Base-by-base conservation (phyloP, 768 basidiomycete genomes). In the Boletus fagicola region DNA sequence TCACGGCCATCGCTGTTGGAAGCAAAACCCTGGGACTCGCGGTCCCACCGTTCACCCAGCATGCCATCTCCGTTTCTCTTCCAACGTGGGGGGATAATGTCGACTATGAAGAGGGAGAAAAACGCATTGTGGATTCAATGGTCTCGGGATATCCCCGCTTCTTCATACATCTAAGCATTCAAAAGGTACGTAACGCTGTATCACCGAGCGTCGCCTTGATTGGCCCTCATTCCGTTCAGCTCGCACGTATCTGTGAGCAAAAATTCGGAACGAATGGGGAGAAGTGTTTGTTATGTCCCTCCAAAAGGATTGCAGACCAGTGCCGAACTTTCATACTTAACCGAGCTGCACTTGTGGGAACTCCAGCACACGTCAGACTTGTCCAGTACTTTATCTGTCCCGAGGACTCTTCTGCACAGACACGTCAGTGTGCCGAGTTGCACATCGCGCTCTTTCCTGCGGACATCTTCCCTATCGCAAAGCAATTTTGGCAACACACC, bases 401-500 rank as follows among this genome's bases (percentile, higher is more conserved):
- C 0, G 81, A 86, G 57, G 79, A 81, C 43, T 74, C 76, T 48
- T 69, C 63, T 9, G 12, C 55, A 1, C 59, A 53, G 36, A 51
- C 67, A 62, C 64, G 58, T 53, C 61, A 68, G 47, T 75, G 80
- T 60, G 74, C 82, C 39, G 85, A 90, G 56, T 78, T 99, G 1
- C 87, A 96, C 69, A 90, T 95, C 61, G 86, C 87, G 2, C 74
- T 99, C 16, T 92, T 94, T 68, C 84, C 87, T 7, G 70, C 75
- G 3, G 79, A 83, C 5, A 71, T 81, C 4, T 86, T 80, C 63
- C 65, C 80, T 10, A 69, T 87, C 8, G 93, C 92, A 9, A 96
- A 91, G 69, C 81, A 93, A 70, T 98, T 95, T 73, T 98, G 96
- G 96, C 95, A 98, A 63, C 96, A 98, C 69, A 85, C 89, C 0